Conservation (phyloP, 768 basidiomycete species). For the Hygrophorus russula region DNA sequence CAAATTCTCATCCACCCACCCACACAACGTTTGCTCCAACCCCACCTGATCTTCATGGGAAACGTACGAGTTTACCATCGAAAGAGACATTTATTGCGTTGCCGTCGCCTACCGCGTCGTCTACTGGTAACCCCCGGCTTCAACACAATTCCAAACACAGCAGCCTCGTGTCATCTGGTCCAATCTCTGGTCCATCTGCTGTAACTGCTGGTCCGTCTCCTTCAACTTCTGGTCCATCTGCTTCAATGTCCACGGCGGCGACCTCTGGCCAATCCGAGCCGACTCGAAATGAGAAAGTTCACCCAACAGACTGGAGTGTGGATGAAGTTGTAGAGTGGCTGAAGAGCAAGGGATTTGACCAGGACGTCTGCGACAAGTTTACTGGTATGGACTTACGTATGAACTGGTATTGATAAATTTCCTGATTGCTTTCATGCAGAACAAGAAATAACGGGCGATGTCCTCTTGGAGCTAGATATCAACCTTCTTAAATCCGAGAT, state of each 20-base stretch:
- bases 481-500: constrained; percentile 88
- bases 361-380: constrained; percentile 76
- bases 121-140: constrained; percentile 17
- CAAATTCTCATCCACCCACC: no score
- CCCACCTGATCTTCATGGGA: no score
- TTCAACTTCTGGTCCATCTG: constrained; percentile 7
- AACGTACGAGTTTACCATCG: background rate
- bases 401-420: background rate
- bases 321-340: constrained; percentile 90
- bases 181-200: constrained; percentile 6
- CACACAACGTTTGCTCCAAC: no score
- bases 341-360: constrained; percentile 73
- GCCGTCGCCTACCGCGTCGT: constrained; percentile 10
- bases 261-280: constrained; percentile 10
- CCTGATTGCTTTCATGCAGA: constrained; percentile 35
- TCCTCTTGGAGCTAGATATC: constrained; percentile 87
- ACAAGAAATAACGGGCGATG: constrained; percentile 98
- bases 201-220: no score
- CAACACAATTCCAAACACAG: constrained; percentile 29
- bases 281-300: constrained; percentile 23
- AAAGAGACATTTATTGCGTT: background rate
- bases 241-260: constrained; percentile 11
- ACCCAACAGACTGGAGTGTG: constrained; percentile 72
- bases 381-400: constrained; percentile 42
- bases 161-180: constrained; percentile 22